Evolutionary conservation across 352 stramenopile species (phyloP).

Genomic region (Blastocystis hominis): DNA sequence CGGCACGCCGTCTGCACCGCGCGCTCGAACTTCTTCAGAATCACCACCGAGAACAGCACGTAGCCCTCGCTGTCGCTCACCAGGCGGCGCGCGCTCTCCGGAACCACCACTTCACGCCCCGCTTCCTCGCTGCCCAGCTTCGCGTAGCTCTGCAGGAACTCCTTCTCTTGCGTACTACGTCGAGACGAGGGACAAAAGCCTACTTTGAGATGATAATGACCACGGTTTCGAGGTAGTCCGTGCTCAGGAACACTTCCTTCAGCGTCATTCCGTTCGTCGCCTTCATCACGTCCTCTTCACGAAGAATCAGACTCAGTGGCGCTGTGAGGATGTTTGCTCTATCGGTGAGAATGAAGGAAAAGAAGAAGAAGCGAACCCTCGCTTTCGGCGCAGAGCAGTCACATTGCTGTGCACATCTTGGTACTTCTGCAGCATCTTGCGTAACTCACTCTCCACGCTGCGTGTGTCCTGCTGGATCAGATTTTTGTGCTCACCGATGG

Average conservation of each 20-base stretch:
- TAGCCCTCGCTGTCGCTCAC: not conserved
- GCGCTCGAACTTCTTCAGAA: not conserved
- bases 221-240: constrained; percentile 4
- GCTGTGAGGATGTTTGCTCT: not conserved
- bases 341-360: too few relatives aligned
- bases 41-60: not conserved
- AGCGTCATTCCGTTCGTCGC: not conserved
- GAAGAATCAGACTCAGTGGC: not conserved
- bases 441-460: not conserved
- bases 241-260: not conserved
- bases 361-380: not conserved
- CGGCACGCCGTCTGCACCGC: not conserved
- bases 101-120: not conserved
- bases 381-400: not conserved
- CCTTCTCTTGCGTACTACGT: not conserved
- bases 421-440: constrained; percentile 32
- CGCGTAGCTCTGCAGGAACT: not conserved
- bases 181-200: too few relatives aligned
- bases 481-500: not conserved
- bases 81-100: not conserved
- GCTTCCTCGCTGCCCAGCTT: not conserved
- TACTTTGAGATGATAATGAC: not conserved
- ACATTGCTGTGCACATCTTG: constrained; percentile 5
- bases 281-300: constrained; percentile 20
- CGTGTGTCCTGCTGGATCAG: not conserved